Conservation (phyloP, 306 rosid species). For the Cucurbita moschata region DNA sequence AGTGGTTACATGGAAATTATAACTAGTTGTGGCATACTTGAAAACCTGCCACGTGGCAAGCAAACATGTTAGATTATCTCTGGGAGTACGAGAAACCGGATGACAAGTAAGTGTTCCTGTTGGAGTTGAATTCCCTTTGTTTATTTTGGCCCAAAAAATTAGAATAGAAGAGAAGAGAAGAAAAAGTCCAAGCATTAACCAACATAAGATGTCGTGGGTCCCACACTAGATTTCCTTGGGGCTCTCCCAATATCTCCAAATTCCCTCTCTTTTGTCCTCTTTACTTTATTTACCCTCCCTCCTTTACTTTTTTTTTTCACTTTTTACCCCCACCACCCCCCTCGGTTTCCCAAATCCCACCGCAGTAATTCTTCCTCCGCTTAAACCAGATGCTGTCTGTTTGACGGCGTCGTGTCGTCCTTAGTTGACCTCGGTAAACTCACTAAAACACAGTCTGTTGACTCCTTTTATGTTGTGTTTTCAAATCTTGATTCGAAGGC, state of each 20-base stretch:
- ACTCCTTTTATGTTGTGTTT: not conserved
- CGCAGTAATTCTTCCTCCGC: not conserved
- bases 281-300: not conserved
- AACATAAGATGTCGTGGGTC: conserved; percentile 15
- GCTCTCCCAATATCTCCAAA: conserved; percentile 23
- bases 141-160: not conserved
- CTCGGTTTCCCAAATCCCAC: not conserved
- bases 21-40: too few relatives aligned
- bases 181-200: conserved; percentile 12
- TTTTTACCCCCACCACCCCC: not conserved
- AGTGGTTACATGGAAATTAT: too few relatives aligned
- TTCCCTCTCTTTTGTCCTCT: conserved; percentile 19
- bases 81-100: not conserved
- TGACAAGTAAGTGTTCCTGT: conserved; percentile 1
- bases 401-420: conserved; percentile 7
- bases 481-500: not conserved
- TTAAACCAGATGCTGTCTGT: not conserved
- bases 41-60: too few relatives aligned
- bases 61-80: too few relatives aligned
- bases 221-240: conserved; percentile 23
- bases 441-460: not conserved
- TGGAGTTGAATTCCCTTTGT: not conserved
- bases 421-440: conserved; percentile 5
- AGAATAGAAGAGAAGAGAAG: not conserved
- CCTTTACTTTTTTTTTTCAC: too few relatives aligned